Base-by-base conservation (phyloP, 2,329 filamentous ascomycete species). In the Pestalotiopsis sp. region DNA sequence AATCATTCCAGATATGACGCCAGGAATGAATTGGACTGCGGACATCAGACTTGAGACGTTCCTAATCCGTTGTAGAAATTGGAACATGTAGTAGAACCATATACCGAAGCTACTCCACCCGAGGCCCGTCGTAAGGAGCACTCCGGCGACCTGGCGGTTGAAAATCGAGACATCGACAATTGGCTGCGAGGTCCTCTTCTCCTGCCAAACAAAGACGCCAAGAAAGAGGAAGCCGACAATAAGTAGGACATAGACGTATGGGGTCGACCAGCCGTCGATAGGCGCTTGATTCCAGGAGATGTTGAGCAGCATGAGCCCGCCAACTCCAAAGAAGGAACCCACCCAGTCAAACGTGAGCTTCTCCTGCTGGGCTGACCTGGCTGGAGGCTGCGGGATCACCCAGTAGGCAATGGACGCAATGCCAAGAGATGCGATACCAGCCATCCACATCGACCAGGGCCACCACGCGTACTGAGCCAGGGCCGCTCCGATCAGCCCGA, bases 211-310 rank as follows among this genome's bases (percentile, higher is more conserved):
- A 74, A 93, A 93, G 1, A 82, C 73, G 0, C 77, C 79, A 2
- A 90, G 81, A 2, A 91, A 78, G 0, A 89, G 49, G 2, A 88
- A 68, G 0, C 90, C 89, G 2, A 91, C 69, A 49, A 91, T 85
- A 0, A 93, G 80, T 0, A 87, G 78, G 0, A 86, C 79, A 69
- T 87, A 86, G n/a, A 90, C 82, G 67, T 88, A 88, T 0, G 87
- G 80, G 6, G 82, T 80, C 1, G 79, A 72, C 90, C 90, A 92
- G 1, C 88, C 88, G 1, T 84, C 86, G 0, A 87, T 81, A 0
- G 88, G 85, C 0, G 87, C 89, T 74, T 92, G 89, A 69, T 90
- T 92, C 88, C 88, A 91, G 0, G 89, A 87, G 72, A 92, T 88
- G 75, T 91, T 91, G 78, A 92, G 84, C 20, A 92, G 80, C 0